phyloP scores from a whole-genome alignment of 352 stramenopile species.

The Globisporangium viniferum region DNA sequence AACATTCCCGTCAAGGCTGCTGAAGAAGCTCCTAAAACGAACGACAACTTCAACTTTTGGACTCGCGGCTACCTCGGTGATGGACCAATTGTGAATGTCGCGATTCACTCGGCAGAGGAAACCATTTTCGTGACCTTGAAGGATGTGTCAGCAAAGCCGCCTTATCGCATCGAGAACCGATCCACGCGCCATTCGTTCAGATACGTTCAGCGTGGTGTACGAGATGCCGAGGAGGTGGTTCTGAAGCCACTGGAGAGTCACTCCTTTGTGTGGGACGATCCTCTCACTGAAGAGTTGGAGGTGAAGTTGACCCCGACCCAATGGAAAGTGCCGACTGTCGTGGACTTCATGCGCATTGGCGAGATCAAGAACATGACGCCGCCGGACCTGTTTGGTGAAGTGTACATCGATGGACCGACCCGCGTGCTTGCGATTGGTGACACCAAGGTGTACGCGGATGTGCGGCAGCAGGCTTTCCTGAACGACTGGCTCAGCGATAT shows the following conservation, averaged over 20 bases:
- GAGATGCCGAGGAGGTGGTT: conserved; percentile 61
- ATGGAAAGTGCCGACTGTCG: conserved; percentile 66
- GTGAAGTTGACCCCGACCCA: conserved; percentile 58
- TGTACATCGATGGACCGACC: conserved; percentile 84
- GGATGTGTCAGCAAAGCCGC: conserved; percentile 64
- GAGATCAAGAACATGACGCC: conserved; percentile 50
- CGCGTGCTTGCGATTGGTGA: conserved; percentile 81
- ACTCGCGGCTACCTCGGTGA: conserved; percentile 66
- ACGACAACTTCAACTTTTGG: conserved; percentile 58
- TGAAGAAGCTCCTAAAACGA: conserved; percentile 34
- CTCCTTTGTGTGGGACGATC: conserved; percentile 82
- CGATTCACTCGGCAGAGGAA: conserved; percentile 54
- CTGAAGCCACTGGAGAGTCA: conserved; percentile 68
- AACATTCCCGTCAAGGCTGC: conserved; percentile 34
- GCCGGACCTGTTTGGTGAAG: conserved; percentile 63
- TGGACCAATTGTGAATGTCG: conserved; percentile 66
- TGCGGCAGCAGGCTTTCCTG: conserved; percentile 50
- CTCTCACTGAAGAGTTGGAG: conserved; percentile 42
- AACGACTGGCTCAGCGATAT: conserved; percentile 75
- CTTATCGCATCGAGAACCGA: conserved; percentile 85
- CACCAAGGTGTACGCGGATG: conserved; percentile 51
- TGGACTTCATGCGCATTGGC: conserved; percentile 78
- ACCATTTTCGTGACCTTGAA: conserved; percentile 69
- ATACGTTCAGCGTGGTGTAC: conserved; percentile 66
- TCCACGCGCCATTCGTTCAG: conserved; percentile 67